Percentiles rank a stretch among this genome's conserved stretches.
Conservation (phyloP, 768 basidiomycete species). For the Clitopilus hobsonii region DNA sequence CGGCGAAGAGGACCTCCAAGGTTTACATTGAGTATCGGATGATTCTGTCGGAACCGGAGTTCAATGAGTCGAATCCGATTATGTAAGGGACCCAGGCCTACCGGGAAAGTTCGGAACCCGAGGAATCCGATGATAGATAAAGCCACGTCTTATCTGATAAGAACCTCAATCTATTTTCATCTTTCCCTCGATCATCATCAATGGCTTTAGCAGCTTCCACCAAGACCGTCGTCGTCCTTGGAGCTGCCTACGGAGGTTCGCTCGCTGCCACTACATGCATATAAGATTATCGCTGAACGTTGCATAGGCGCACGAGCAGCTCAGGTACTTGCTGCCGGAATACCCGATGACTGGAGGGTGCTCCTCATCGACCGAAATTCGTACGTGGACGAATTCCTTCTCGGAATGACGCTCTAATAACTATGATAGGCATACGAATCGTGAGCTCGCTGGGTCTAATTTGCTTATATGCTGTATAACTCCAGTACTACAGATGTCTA, state of each 20-base stretch:
- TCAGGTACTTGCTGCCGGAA: slow-evolving; percentile 39
- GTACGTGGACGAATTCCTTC: slow-evolving; percentile 24
- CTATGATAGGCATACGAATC: slow-evolving; percentile 39
- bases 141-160: slow-evolving; percentile 2
- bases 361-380: slow-evolving; percentile 58
- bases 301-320: slow-evolving; percentile 42
- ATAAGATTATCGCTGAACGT: not conserved
- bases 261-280: slow-evolving; percentile 14
- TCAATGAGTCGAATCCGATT: not conserved
- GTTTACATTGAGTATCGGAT: not conserved
- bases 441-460: slow-evolving; percentile 18
- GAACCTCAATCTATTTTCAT: slow-evolving; percentile 2
- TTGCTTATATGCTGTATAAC: not conserved
- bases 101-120: not conserved
- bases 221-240: slow-evolving; percentile 47
- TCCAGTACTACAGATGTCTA: slow-evolving; percentile 39
- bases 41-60: not conserved
- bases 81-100: not conserved
- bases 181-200: not conserved
- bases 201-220: slow-evolving; percentile 9
- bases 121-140: not conserved
- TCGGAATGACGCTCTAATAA: not conserved
- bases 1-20: not conserved
- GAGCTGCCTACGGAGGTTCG: slow-evolving; percentile 53
- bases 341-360: slow-evolving; percentile 51